Percentiles rank a stretch among this genome's conserved stretches.
These are phyloP conservation scores for Luffa acutangula DNA, from an alignment of 306 rosid species.

Conservation along the genomic window DNA sequence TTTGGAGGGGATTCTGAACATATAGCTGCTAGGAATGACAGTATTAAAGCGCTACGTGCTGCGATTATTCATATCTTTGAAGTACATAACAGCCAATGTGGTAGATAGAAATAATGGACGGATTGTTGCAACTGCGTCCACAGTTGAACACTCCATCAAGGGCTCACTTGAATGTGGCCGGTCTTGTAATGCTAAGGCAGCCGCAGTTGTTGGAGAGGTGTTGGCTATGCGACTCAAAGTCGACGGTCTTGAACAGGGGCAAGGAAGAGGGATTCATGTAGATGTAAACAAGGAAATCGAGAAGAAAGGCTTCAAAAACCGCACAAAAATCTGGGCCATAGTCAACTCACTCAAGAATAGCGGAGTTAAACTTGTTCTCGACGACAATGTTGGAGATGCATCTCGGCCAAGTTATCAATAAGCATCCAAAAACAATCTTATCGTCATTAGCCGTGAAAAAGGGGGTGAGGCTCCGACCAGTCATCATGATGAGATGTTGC, in stretches of 20 bases:
- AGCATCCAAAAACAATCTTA: neutral
- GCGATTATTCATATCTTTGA: conserved; percentile 73
- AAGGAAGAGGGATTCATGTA: conserved; percentile 75
- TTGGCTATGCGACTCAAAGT: conserved; percentile 81
- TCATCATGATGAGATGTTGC: neutral
- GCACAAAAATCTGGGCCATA: conserved; percentile 79
- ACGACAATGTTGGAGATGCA: conserved; percentile 34
- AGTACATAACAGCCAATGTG: conserved; percentile 82
- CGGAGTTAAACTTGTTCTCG: conserved; percentile 60
- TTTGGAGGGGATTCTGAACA: neutral
- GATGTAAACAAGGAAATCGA: conserved; percentile 57
- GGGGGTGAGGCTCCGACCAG: neutral
- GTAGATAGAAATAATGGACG: conserved; percentile 77
- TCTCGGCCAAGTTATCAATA: conserved; percentile 18
- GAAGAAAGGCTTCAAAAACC: conserved; percentile 77
- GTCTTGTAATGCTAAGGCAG: conserved; percentile 89
- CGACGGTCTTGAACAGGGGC: conserved; percentile 68
- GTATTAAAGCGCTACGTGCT: conserved; percentile 64
- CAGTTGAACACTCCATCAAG: conserved; percentile 66
- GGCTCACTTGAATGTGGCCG: conserved; percentile 74
- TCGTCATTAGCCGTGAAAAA: neutral
- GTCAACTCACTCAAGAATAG: conserved; percentile 64
- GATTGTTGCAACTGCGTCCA: conserved; percentile 61
- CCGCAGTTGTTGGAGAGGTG: conserved; percentile 74
- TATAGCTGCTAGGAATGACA: conserved; percentile 27